Evolutionary conservation across 495 filamentous ascomycete species (phyloP), one percentile per base, ranked within the genome.

Genomic region (Neurospora tetraspora): DNA sequence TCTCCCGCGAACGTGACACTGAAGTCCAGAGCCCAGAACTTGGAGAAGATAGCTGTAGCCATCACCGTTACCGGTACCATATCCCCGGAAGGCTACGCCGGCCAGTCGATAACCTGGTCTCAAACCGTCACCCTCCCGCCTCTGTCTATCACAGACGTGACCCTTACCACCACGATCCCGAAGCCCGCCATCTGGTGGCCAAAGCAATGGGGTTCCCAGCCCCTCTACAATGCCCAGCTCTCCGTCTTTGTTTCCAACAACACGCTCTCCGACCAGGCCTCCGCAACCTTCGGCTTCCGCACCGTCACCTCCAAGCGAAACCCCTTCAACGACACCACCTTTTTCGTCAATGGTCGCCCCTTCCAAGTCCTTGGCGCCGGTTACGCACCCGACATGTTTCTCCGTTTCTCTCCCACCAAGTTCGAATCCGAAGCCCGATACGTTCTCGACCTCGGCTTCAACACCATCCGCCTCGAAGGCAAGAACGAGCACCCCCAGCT

Each of bases 401-500:
- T 91, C 16, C 88, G 89, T 1, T 91, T 84, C 76, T 83, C 86
- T 65, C 65, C 77, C 16, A 38, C 76, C 1, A 83, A 84, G 8
- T 82, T 88, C 20, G 77, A 75, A 27, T 74, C 77, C 0, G 85
- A 89, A 68, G 84, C 86, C 40, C 76, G 80, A 45, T 85, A 90
- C 72, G 79, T 84, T 71, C 82, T 90, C 0, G 84, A 89, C 73
- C 82, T 91, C 71, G 89, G 89, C 23, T 81, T 89, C 65, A 91
- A 91, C 72, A 89, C 89, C 5, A 77, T 91, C 14, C 84, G 89
- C 12, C 82, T 91, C 2, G 89, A 91, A 71, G 89, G 89, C 8
- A 91, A 91, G 73, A 86, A 87, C 73, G 89, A 91, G 71, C 88
- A 91, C 27, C 86, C 87, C 0, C 83, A 86, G 70, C 77, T 91